Base-by-base conservation (phyloP, 2,329 filamentous ascomycete genomes). In the Leptographium procerum region DNA sequence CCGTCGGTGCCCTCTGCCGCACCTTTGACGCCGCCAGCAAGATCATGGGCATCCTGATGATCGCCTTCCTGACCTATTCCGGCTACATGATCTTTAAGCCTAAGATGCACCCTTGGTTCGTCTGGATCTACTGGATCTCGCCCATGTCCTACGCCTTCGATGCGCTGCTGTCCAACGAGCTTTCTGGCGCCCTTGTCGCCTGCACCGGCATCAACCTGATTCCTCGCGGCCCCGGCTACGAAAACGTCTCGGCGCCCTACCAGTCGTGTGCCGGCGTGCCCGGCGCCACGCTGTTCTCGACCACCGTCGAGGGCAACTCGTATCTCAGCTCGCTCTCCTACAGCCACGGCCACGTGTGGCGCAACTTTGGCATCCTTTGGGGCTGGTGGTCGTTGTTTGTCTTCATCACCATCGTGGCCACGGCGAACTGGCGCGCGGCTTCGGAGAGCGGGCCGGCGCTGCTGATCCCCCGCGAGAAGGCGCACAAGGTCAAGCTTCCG, bases 361-460 rank as follows among this genome's bases (percentile, higher is more conserved):
- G 88, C 5, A 91, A 92, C 69, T 89, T 88, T 66, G 88, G 86
- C 36, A 84, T 91, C 2, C 71, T 94, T 1, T 83, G 91, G 65
- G 88, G 86, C 0, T 95, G 89, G 64, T 82, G 83, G 2, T 75
- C 88, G 1, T 77, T 90, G 5, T 95, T 94, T 66, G 81, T 95
- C 14, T 63, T 85, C 13, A 71, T 94, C 26, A 94, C 89, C 80
- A 1, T 60, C 22, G 52, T 43, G 26, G 56, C 26, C 16, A 62
- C 61, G 11, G 10, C 53, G 4, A 54, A 54, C 26, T 63, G 61
- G 61, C 45, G 52, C n/a, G 55, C 58, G 4, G 19, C 55, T 13
- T 52, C 52, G 1, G 57, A 57, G n/a, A 52, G 40, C 22, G 61
- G 61, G 14, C 55, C 61, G 1, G 54, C 58, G 7, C 57, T 61